Base-by-base conservation (phyloP, 441 rosid genomes). In the Pelargonium exstipulatum region DNA sequence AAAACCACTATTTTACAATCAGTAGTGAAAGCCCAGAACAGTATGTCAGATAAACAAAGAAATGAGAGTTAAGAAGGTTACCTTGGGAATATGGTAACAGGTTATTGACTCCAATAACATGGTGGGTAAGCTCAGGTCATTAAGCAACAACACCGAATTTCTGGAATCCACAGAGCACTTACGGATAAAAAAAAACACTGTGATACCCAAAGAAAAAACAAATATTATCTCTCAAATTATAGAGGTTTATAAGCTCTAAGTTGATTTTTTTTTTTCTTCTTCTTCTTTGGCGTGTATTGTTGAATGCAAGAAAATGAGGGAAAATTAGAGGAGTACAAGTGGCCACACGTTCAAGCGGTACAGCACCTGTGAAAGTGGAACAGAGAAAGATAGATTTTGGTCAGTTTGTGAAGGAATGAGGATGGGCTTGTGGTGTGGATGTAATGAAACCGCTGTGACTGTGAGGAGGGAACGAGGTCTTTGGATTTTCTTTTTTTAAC, bases 61-160 rank as follows among this genome's bases (percentile, higher is more conserved):
- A 22, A 2, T 17, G 66, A 7, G 5, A 45, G 40, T 49, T 43
- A 26, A 70, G 70, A 16, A 12, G 29, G 26, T 68, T 77, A 90
- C 93, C 89, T 81, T 85, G 71, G 90, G 82, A 68, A 74, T 43
- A 60, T 80, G 82, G 70, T 81, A 77, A 74, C 78, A 80, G 71
- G 82, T 67, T 69, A 86, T 20, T 35, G 89, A 80, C 71, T 88
- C 91, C 87, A 86, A 64, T 87, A 87, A 55, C 61, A 55, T 83
- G 68, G 68, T 72, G 73, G 26, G 26, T 55, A 17, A 55, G 61
- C 60, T 46, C 16, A 22, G 53, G 2, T 76, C 2, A 55, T 4
- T 35, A 62, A 62, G 67, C 68, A 65, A 2, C 1, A 22, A 22
- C 24, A 8, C 63, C 16, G 5, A 46, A 78, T n/a, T 32, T 3